Evolutionary conservation across 257 asterid species (phyloP), one percentile per base, ranked within the genome.

Genomic region (Ballota nigra): DNA sequence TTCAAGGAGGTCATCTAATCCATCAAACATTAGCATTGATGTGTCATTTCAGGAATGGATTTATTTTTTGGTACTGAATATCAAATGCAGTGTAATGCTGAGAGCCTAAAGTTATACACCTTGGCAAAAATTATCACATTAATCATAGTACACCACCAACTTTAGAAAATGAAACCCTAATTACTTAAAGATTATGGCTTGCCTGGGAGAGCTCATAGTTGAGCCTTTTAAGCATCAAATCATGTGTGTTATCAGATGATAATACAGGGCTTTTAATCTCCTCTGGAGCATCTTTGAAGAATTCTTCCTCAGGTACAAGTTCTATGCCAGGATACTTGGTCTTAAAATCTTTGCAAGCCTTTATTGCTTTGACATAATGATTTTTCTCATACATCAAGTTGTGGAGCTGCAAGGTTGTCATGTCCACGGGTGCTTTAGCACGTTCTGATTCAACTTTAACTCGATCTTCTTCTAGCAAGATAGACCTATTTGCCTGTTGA

Each of bases 331-430:
- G 85, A 78, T 85, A 89, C 69, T 90, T 95, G n/a, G 98, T 86
- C 85, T 83, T 95, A 73, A 95, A 95, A 78, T 89, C 98, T 69
- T 88, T 89, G 94, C 98, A 95, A 72, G 97, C 97, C 71, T 92
- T 95, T 55, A 95, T 88, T 19, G 99, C 99, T 89, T 92, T 95
- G 51, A 87, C 84, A 75, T 95, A 95, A 83, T 95, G 99, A 80
- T 87, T 89, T 80, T 92, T 95, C 90, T 95, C 99, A 45, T 92
- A 95, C 94, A 87, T 92, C 83, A 95, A 78, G 79, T 89, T 95
- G 83, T 92, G 98, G 68, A 92, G 98, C 88, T 92, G 99, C 87
- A 92, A 83, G 18, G 96, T 89, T 18, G 96, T 95, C 81, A 83
- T 81, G 76, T 95, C 98, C 28, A 87, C 96, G 0, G 98, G 97